Evolutionary conservation across 371 early-diverging fungal species (phyloP), one percentile per base, ranked within the genome.

Genomic region (Mortierella sp.): DNA sequence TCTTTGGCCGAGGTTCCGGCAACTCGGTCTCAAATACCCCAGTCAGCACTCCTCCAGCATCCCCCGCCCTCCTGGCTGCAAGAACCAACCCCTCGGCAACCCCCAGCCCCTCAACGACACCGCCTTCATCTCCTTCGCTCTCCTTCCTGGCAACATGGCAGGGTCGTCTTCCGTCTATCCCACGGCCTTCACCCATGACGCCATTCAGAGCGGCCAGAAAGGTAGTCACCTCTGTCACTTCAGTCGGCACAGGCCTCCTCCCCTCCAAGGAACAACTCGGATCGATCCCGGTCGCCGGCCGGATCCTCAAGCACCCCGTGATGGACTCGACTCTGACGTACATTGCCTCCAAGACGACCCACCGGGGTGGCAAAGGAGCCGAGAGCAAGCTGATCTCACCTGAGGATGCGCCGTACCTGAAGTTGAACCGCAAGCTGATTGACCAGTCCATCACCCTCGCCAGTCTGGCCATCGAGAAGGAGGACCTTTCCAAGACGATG

Each of bases 391-490:
- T 29, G 6, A 70, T 84, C 18, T 21, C 79, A 10, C 82, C 80
- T 48, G 80, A 77, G 21, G 82, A 86, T 35, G 75, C 72, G 24
- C 77, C 79, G 35, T 86, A 86, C 49, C 79, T 74, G 41, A 86
- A 86, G 49, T 71, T 91, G 51, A 89, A 90, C 78, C 78, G 83
- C 38, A 87, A 87, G 44, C 79, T 89, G 76, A 77, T 92, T 14
- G 87, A 91, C 35, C 91, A 92, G 43, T 88, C 90, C 10, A 78
- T 89, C 12, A 88, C 90, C 2, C 78, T 92, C 16, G 76, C 90
- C 4, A 78, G 88, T n/a, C 76, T 91, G n/a, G 90, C 91, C 3
- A 79, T 90, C 1, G 92, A 91, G 27, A 89, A 70, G 46, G 87
- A 86, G 43, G 87, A 82, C 38, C 71, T 75, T 44, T 82, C 82